These are phyloP conservation scores for Plectosphaerella sp. DNA, from an alignment of 2,329 filamentous ascomycete species.

Conservation along the genomic window DNA sequence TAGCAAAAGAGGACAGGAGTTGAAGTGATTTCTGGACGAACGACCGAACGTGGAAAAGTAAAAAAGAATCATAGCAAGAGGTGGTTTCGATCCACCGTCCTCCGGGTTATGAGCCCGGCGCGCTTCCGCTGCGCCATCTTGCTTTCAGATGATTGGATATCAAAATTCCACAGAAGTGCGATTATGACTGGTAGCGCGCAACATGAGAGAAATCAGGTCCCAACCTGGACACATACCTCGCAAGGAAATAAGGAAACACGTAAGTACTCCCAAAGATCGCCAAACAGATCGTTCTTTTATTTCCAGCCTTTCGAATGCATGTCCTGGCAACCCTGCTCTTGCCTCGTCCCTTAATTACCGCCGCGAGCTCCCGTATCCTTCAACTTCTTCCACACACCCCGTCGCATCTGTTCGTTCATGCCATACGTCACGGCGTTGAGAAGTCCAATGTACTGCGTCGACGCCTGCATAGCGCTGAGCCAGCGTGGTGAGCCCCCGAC, in stretches of 20 bases:
- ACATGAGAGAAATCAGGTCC: too few relatives aligned
- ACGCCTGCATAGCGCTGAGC: conserved; percentile 24
- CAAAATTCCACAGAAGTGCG: too few relatives aligned
- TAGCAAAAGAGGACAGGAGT: background rate
- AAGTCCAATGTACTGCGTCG: conserved; percentile 30
- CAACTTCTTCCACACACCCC: conserved; percentile 6
- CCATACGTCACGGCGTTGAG: conserved; percentile 32
- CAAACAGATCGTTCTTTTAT: too few relatives aligned
- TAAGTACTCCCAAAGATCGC: too few relatives aligned
- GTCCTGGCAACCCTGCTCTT: too few relatives aligned
- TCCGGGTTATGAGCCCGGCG: conserved; percentile 4
- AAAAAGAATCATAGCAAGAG: background rate
- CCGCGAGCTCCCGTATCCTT: conserved; percentile 2
- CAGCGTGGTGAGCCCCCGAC: conserved; percentile 13
- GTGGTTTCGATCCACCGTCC: conserved; percentile 1
- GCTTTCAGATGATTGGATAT: background rate
- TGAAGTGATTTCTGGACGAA: too few relatives aligned
- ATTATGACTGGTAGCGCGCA: too few relatives aligned
- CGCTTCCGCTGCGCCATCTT: conserved; percentile 3
- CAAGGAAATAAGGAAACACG: too few relatives aligned
- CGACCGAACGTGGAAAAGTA: background rate
- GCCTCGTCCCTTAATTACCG: background rate
- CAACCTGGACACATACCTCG: too few relatives aligned
- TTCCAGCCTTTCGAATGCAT: too few relatives aligned
- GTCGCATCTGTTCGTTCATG: conserved; percentile 25